A percentile compares a stretch with the other conserved stretches of the same genome.
These are phyloP conservation scores for Neopestalotiopsis sp. DNA, from an alignment of 2,329 filamentous ascomycete species.

Conservation along the genomic window DNA sequence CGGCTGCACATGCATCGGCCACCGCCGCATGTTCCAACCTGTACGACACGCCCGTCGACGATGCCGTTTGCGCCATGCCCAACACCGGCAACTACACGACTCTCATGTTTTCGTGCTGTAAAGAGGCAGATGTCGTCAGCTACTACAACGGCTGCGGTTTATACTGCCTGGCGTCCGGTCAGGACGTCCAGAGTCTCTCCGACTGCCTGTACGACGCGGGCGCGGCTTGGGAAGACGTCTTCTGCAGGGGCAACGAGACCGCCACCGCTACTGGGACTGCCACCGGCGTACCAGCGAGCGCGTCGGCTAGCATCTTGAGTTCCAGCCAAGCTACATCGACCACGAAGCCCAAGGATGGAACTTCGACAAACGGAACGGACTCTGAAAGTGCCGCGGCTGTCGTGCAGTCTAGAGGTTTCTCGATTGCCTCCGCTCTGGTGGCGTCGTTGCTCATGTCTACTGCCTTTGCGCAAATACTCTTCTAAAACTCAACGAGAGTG, in stretches of 20 bases:
- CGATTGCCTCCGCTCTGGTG: neutral
- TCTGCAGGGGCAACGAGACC: constrained; percentile 46
- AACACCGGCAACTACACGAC: constrained; percentile 45
- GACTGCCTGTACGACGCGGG: constrained; percentile 47
- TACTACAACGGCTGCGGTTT: constrained; percentile 55
- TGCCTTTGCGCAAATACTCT: neutral
- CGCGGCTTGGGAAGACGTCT: constrained; percentile 43
- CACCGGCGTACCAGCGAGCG: constrained; percentile 35
- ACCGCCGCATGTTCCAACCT: constrained; percentile 33
- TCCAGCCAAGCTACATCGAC: neutral
- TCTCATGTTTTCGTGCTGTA: constrained; percentile 52
- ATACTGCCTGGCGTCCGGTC: constrained; percentile 54
- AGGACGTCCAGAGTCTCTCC: constrained; percentile 40
- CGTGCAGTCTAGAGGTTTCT: neutral
- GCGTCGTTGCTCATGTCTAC: neutral
- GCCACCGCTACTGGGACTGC: constrained; percentile 44
- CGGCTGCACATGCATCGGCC: constrained; percentile 27
- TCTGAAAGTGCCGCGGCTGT: neutral
- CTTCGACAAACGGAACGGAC: neutral
- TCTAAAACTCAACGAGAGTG: neutral
- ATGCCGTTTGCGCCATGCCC: constrained; percentile 52
- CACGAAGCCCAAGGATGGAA: neutral
- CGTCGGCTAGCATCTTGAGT: constrained; percentile 37
- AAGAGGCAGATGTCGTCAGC: constrained; percentile 45
- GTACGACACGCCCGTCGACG: constrained; percentile 49